Evolutionary conservation across 768 basidiomycete genomes (phyloP), one percentile per base, ranked within the genome.

Genomic region (Leucocoprinus leucothites): DNA sequence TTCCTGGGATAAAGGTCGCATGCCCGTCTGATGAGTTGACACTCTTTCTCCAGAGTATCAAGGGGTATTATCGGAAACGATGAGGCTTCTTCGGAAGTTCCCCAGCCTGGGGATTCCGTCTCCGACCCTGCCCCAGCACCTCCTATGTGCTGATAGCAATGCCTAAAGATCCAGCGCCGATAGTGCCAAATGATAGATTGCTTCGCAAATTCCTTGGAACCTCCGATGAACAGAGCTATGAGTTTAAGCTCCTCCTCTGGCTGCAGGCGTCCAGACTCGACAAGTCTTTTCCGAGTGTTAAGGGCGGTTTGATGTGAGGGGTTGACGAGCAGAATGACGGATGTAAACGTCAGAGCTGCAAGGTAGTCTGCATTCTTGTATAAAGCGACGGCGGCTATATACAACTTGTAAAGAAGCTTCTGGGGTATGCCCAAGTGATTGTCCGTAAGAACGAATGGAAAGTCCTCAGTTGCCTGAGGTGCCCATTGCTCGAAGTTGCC

Each of bases 141-240:
- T 31, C 58, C 59, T 38, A 60, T 53, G 21, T 34, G 7, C 38
- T 67, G 48, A 45, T 75, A 69, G 28, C 75, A 43, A 42, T 63
- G 65, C 16, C 60, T 61, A 13, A 87, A 71, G 40, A 86, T 71
- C 87, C 87, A 89, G 60, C 81, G 78, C 28, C 88, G 78, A 63
- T 90, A 83, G 58, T 82, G 74, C 88, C 88, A 90, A 24, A 88
- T 61, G 24, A 84, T 76, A 1, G 84, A 82, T 61, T 87, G 79
- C 68, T 88, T 90, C 21, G 81, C 77, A 61, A 75, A 80, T 22
- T 83, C 78, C 3, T 70, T 75, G 41, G 76, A 76, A 21, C 81
- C 78, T 26, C 79, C 72, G 40, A 86, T 67, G 22, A 82, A 73
- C 21, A 72, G 67, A 28, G 71, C 72, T 31, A 75, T 67, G 47